phyloP scores from a whole-genome alignment of 2,329 filamentous ascomycete genomes.

The Berkeleyomyces rouxiae region DNA sequence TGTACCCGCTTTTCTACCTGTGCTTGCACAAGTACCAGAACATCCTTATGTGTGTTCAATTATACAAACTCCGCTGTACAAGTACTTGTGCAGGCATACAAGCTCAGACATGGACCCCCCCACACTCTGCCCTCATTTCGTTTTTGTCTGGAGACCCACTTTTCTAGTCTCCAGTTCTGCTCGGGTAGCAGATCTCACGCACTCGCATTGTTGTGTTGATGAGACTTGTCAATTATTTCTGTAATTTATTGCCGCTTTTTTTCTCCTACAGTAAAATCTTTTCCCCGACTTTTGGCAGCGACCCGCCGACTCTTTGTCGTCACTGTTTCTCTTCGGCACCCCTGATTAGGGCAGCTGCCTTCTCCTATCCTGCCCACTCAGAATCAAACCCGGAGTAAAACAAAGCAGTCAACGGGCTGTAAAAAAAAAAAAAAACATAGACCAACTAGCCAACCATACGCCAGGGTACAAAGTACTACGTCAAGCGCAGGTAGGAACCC shows the following conservation, averaged over 20 bases:
- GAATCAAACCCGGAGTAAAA: background rate
- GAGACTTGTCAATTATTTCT: background rate
- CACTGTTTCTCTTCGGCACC: background rate
- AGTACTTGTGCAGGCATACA: background rate
- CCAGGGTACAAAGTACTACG: background rate
- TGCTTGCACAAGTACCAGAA: background rate
- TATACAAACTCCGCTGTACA: too few relatives aligned
- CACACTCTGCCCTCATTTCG: background rate
- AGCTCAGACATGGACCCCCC: background rate
- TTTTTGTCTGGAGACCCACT: background rate
- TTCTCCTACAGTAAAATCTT: background rate
- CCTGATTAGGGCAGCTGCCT: background rate
- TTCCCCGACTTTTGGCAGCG: background rate
- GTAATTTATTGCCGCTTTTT: background rate
- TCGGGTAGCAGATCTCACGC: background rate
- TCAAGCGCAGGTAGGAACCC: background rate
- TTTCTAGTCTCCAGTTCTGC: background rate
- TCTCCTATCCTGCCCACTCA: slow-evolving; percentile 3
- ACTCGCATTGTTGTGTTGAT: background rate
- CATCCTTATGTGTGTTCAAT: too few relatives aligned
- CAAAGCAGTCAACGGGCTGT: background rate
- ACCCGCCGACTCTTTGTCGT: background rate
- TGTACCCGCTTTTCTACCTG: background rate
- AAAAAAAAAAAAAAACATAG: background rate
- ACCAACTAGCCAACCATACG: background rate